Base-by-base conservation (phyloP, 345 rosid genomes). In the Barbarea vulgaris region DNA sequence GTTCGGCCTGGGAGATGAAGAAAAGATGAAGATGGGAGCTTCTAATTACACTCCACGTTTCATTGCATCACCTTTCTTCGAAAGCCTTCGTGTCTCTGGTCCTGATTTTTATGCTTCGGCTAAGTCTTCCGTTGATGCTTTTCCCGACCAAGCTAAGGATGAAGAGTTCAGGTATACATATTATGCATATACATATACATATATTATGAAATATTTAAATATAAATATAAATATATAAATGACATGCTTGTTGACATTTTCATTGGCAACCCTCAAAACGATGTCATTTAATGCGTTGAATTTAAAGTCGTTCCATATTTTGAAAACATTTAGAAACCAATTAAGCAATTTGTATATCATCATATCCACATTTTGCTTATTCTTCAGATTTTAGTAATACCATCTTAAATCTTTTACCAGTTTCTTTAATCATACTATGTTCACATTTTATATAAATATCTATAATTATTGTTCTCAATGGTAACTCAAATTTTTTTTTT, bases 31-130 rank as follows among this genome's bases (percentile, higher is more conserved):
- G 83, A 79, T 87, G 14, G 89, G 93, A 2, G 87, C 91, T 0
- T 70, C 80, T 17, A 79, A 86, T 15, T 90, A 87, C 77, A 86
- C 93, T 64, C 97, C 98, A 1, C 90, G 76, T 70, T 93, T 90
- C 85, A 89, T 93, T 10, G 98, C 97, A 41, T 93, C 95, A 19
- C 98, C 96, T 18, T 93, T 82, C 77, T 93, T 90, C 41, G 98
- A 93, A 63, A 87, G 98, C 76, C 77, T 93, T 6, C 79, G 83
- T 28, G 93, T 93, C 17, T 79, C 85, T 8, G 91, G 98, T 46
- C 93, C 96, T 0, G 91, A 88, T 62, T 93, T 88, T 82, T 78
- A 80, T 10, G 53, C 80, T 39, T 90, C 93, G 13, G 87, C 89
- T 0, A 80, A 81, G 75, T 79, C 83, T 56, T 88, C 89, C 41